These are phyloP conservation scores for Cladosporium cucumerinum DNA, from an alignment of 2,329 filamentous ascomycete genomes.

Conservation along the genomic window DNA sequence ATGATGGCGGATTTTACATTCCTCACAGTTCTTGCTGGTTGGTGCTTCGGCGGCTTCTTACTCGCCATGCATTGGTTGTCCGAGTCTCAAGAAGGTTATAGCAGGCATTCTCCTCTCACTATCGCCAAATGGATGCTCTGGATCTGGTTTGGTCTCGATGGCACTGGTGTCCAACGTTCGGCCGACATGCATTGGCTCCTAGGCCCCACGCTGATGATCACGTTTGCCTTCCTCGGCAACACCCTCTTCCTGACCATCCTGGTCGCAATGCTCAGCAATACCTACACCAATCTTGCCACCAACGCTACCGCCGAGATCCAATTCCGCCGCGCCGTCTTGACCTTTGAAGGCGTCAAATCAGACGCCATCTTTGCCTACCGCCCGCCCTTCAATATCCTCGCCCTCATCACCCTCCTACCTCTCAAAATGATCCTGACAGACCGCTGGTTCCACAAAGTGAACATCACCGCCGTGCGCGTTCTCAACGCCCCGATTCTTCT, in stretches of 20 bases:
- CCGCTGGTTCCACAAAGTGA: slow-evolving; percentile 87
- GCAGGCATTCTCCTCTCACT: slow-evolving; percentile 51
- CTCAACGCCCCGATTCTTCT: slow-evolving; percentile 74
- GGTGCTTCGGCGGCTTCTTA: slow-evolving; percentile 81
- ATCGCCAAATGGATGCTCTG: slow-evolving; percentile 90
- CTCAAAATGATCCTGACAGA: slow-evolving; percentile 75
- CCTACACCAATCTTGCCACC: slow-evolving; percentile 71
- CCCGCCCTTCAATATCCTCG: slow-evolving; percentile 79
- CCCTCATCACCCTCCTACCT: slow-evolving; percentile 69
- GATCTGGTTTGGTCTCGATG: slow-evolving; percentile 88
- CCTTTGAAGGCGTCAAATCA: slow-evolving; percentile 80
- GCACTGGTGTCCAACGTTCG: slow-evolving; percentile 54
- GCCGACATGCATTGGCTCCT: slow-evolving; percentile 75
- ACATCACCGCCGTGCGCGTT: slow-evolving; percentile 70
- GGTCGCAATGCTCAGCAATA: slow-evolving; percentile 82
- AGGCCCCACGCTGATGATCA: slow-evolving; percentile 74
- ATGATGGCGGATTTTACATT: slow-evolving; percentile 87
- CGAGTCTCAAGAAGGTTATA: slow-evolving; percentile 49
- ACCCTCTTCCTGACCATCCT: slow-evolving; percentile 86
- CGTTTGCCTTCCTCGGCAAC: slow-evolving; percentile 82
- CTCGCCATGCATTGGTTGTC: slow-evolving; percentile 76
- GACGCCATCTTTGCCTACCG: slow-evolving; percentile 81
- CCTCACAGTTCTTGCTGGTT: slow-evolving; percentile 69
- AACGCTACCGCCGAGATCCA: slow-evolving; percentile 82
- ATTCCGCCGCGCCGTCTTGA: slow-evolving; percentile 75